A percentile compares a stretch with the other conserved stretches of the same genome.
Conservation (phyloP, 306 rosid genomes). For the Sphenostylis stenocarpa region DNA sequence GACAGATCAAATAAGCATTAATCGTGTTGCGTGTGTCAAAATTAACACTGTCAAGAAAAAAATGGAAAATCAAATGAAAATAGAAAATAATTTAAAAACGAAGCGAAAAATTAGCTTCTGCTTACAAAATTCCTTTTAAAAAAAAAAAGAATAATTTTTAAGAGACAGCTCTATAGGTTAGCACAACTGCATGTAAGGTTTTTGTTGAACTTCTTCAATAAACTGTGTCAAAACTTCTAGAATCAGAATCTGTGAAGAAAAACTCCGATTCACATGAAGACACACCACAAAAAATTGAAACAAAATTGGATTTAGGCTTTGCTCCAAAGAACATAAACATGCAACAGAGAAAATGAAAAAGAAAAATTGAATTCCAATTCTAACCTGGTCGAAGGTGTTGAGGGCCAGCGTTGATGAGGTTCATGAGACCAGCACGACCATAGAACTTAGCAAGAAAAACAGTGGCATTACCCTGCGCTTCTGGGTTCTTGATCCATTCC, state of each 20-base stretch:
- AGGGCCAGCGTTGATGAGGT: slow-evolving; percentile 87
- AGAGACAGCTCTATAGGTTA: neutral
- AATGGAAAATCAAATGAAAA: too few relatives aligned
- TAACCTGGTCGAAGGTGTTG: slow-evolving; percentile 82
- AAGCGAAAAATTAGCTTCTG: too few relatives aligned
- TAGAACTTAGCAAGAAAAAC: slow-evolving; percentile 92
- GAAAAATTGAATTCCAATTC: too few relatives aligned
- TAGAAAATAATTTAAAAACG: too few relatives aligned
- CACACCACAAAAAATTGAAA: too few relatives aligned
- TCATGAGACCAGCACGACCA: slow-evolving; percentile 97
- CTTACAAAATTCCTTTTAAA: too few relatives aligned
- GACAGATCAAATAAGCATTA: too few relatives aligned
- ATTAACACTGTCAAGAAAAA: too few relatives aligned
- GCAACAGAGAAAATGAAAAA: neutral
- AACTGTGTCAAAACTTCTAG: too few relatives aligned
- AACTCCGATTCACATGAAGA: neutral
- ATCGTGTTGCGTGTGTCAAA: too few relatives aligned
- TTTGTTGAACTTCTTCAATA: too few relatives aligned
- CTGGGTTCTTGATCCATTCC: slow-evolving; percentile 81
- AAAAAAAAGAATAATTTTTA: neutral
- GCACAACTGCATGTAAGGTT: neutral
- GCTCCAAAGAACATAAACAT: neutral
- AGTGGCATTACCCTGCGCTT: slow-evolving; percentile 92
- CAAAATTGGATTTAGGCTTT: neutral
- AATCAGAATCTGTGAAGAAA: neutral